phyloP scores from a whole-genome alignment of 129 eudicot genomes.

The Chrysanthemum lavandulifolium region DNA sequence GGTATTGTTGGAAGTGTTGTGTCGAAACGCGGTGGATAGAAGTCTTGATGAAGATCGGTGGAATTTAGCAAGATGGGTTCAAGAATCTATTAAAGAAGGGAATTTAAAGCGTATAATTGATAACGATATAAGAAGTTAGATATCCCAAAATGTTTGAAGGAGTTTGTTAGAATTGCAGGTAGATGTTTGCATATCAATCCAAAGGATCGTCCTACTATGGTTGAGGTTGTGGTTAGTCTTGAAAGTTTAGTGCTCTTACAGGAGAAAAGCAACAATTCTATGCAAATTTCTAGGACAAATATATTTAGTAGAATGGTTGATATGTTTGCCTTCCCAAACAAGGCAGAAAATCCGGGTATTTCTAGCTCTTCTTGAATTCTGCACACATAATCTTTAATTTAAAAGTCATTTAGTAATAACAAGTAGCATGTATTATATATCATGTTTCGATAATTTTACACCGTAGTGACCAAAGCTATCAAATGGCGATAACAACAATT shows the following conservation, averaged over 20 bases:
- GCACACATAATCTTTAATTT: not conserved
- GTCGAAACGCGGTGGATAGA: slow-evolving; percentile 39
- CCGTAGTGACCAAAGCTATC: not conserved
- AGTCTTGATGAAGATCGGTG: slow-evolving; percentile 16
- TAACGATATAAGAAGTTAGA: slow-evolving; percentile 21
- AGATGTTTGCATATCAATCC: slow-evolving; percentile 33
- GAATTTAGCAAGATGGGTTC: slow-evolving; percentile 28
- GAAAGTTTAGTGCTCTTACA: slow-evolving; percentile 25
- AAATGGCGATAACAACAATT: not conserved
- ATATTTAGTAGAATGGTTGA: slow-evolving; percentile 22
- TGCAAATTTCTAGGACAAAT: not conserved
- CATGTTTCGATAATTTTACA: not conserved
- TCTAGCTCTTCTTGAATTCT: not conserved
- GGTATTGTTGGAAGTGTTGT: slow-evolving; percentile 37
- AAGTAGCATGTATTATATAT: not conserved
- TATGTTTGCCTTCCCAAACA: not conserved
- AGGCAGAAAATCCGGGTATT: not conserved
- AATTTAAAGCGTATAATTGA: slow-evolving; percentile 29
- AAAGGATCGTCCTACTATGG: slow-evolving; percentile 42
- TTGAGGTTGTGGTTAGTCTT: slow-evolving; percentile 39
- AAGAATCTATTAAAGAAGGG: slow-evolving; percentile 29
- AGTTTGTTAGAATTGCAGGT: slow-evolving; percentile 24
- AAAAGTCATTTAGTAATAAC: not conserved
- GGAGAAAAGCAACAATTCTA: slow-evolving; percentile 2
- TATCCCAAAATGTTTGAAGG: slow-evolving; percentile 28